phyloP scores from a whole-genome alignment of 1,284 basidiomycete species.

The Irpex sp. region DNA sequence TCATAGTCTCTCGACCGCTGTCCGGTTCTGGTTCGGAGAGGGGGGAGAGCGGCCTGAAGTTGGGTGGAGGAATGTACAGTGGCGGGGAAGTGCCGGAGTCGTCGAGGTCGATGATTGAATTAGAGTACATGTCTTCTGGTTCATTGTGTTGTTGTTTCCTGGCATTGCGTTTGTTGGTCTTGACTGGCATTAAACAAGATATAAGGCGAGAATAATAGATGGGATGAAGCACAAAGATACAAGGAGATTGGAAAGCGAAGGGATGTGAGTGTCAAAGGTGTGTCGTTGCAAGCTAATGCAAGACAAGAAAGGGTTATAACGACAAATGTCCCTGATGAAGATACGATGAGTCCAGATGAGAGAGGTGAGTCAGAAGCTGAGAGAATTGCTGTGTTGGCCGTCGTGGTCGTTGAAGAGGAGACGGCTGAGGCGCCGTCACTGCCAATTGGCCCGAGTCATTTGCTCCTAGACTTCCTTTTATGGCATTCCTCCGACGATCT shows the following conservation, averaged over 20 bases:
- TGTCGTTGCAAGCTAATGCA: constrained; percentile 26
- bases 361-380: background rate
- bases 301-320: constrained; percentile 12
- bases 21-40: constrained; percentile 12
- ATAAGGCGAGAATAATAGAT: constrained; percentile 16
- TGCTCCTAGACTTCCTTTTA: constrained; percentile 6
- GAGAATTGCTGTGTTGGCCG: constrained; percentile 4
- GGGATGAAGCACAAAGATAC: constrained; percentile 7
- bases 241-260: constrained; percentile 4
- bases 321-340: background rate
- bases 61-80: constrained; percentile 1
- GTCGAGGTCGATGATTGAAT: constrained; percentile 10
- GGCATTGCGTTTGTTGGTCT: constrained; percentile 26
- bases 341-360: constrained; percentile 3
- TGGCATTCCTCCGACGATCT: constrained; percentile 2
- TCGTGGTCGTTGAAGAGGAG: constrained; percentile 14
- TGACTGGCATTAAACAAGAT: constrained; percentile 27
- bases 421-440: constrained; percentile 12
- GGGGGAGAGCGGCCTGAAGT: constrained; percentile 7
- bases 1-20: constrained; percentile 2
- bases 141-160: constrained; percentile 15
- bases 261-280: background rate
- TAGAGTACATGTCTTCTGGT: constrained; percentile 11
- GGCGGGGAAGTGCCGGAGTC: constrained; percentile 5
- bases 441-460: constrained; percentile 13